phyloP scores from a whole-genome alignment of 2,329 filamentous ascomycete species.

The Penicillium sp. region DNA sequence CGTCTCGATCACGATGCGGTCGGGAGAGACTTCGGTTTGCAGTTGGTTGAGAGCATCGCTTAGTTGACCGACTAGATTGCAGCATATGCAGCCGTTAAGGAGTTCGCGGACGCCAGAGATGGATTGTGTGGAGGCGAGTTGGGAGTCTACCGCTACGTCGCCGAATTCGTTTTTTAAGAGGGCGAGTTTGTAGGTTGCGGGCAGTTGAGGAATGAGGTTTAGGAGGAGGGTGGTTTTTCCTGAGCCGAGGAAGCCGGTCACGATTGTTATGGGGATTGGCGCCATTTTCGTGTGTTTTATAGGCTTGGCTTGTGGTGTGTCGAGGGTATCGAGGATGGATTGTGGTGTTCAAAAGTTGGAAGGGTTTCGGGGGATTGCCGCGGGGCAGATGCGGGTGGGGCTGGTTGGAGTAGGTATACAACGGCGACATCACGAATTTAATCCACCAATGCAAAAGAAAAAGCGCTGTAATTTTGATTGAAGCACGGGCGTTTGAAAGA shows the following conservation, averaged over 20 bases:
- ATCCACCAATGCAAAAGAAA: neutral
- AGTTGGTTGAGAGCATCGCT: slow-evolving; percentile 77
- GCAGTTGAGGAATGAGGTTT: slow-evolving; percentile 88
- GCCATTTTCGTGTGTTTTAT: slow-evolving; percentile 47
- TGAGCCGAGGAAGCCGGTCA: slow-evolving; percentile 93
- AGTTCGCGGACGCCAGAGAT: slow-evolving; percentile 91
- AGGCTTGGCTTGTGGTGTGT: neutral
- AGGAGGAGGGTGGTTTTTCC: slow-evolving; percentile 96
- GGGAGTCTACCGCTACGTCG: slow-evolving; percentile 88
- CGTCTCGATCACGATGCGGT: slow-evolving; percentile 93
- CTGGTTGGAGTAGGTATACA: neutral
- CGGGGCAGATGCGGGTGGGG: neutral
- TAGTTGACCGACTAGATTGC: slow-evolving; percentile 93
- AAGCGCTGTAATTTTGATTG: neutral
- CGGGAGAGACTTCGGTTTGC: slow-evolving; percentile 60
- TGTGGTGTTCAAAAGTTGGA: neutral
- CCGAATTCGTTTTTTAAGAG: slow-evolving; percentile 98
- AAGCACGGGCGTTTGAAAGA: neutral
- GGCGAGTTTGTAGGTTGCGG: slow-evolving; percentile 83
- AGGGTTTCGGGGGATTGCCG: neutral
- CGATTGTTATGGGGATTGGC: slow-evolving; percentile 85
- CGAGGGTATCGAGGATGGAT: neutral
- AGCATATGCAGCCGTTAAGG: slow-evolving; percentile 97
- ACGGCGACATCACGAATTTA: neutral
- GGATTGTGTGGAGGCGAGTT: slow-evolving; percentile 77